These are phyloP conservation scores for Lentinula boryana DNA, from an alignment of 768 basidiomycete genomes.

Conservation along the genomic window DNA sequence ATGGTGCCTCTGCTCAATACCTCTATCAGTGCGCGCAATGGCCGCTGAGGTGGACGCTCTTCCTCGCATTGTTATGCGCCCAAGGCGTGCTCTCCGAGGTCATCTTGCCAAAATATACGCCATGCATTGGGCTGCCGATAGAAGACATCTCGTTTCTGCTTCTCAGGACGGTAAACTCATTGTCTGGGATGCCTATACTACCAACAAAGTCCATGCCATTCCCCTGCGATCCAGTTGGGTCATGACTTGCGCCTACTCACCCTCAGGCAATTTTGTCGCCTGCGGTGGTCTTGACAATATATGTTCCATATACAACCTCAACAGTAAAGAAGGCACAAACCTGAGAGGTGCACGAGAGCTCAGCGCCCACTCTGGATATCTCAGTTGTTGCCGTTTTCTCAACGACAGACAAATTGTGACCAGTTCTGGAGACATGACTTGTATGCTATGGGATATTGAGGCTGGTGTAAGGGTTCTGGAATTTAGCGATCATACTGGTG, in stretches of 20 bases:
- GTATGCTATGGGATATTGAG: conserved; percentile 99
- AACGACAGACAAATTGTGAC: conserved; percentile 99
- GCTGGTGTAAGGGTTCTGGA: conserved; percentile 96
- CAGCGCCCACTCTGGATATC: conserved; percentile 96
- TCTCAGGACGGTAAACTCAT: conserved; percentile 99
- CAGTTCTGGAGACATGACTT: conserved; percentile 98
- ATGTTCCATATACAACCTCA: conserved; percentile 95
- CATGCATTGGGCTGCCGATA: conserved; percentile 99
- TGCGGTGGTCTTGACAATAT: conserved; percentile 99
- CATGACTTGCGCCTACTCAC: conserved; percentile 99
- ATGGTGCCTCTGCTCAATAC: conserved; percentile 1
- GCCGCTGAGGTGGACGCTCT: conserved; percentile 93
- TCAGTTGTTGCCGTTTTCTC: conserved; percentile 97
- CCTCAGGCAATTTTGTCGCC: conserved; percentile 94
- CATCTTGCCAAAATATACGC: conserved; percentile 99
- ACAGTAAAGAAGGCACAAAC: conserved; percentile 70
- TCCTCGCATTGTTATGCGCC: conserved; percentile 95
- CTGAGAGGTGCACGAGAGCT: conserved; percentile 92
- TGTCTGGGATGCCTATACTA: conserved; percentile 99
- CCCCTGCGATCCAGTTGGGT: conserved; percentile 98
- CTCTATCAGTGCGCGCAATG: conserved; percentile 85
- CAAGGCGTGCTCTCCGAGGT: conserved; percentile 89
- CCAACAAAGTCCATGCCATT: conserved; percentile 99
- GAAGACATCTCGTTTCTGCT: conserved; percentile 97
- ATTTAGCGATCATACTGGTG: conserved; percentile 98